Percentiles rank a stretch among this genome's conserved stretches.
Conservation (phyloP, 2,329 filamentous ascomycete genomes). For the Annulohypoxylon truncatum region DNA sequence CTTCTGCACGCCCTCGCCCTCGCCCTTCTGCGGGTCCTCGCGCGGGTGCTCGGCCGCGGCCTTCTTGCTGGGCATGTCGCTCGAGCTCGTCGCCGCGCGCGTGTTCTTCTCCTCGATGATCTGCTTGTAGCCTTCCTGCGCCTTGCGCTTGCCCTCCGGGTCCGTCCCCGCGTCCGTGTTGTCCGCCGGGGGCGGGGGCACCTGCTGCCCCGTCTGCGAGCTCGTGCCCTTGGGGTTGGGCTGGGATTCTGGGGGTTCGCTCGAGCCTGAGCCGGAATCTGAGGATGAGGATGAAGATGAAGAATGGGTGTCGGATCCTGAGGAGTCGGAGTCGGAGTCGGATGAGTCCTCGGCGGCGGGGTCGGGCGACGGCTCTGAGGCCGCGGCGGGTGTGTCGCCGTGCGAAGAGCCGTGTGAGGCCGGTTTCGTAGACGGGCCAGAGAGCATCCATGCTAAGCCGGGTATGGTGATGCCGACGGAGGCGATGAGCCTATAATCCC, state of each 20-base stretch:
- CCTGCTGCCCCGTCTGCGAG: constrained; percentile 30
- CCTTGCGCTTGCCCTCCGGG: constrained; percentile 41
- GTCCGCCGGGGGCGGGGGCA: constrained; percentile 38
- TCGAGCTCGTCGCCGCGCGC: constrained; percentile 35
- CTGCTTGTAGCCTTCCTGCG: constrained; percentile 42
- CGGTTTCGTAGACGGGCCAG: constrained; percentile 13
- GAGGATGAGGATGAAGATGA: too few species aligned
- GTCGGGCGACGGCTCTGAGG: too few species aligned
- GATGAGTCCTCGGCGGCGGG: too few species aligned
- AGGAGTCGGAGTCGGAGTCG: constrained; percentile 18
- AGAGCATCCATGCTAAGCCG: constrained; percentile 39
- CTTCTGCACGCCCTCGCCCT: constrained; percentile 40
- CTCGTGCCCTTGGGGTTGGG: constrained; percentile 7
- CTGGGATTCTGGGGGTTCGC: constrained; percentile 1
- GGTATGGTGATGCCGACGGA: constrained; percentile 41
- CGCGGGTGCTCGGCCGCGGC: constrained; percentile 39
- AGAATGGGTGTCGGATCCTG: too few species aligned
- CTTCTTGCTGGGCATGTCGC: constrained; percentile 44
- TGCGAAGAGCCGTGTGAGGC: constrained; percentile 25
- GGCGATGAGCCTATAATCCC: constrained; percentile 40
- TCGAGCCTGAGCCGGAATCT: not conserved
- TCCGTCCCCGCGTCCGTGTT: constrained; percentile 33
- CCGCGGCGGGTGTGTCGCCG: not conserved
- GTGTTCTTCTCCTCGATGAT: constrained; percentile 39
- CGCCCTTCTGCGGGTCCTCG: constrained; percentile 46